Evolutionary conservation across 768 basidiomycete species (phyloP).

Genomic region (Aureoboletus auriporus): DNA sequence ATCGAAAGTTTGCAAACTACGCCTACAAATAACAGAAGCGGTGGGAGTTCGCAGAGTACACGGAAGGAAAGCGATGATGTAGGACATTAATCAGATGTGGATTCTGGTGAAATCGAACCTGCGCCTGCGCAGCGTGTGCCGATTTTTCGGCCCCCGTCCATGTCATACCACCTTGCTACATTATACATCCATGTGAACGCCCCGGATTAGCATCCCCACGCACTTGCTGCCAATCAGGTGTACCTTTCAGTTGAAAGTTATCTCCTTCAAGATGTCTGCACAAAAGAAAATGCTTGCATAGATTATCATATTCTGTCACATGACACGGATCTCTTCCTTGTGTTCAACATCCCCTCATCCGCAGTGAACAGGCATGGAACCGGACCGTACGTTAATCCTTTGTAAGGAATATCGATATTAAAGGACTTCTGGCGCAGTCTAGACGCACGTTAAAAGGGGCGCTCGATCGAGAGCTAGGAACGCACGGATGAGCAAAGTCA

Average conservation of each 20-base stretch:
- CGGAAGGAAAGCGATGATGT: constrained; percentile 6
- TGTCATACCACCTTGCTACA: not conserved
- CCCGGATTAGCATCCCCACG: not conserved
- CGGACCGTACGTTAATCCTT: constrained; percentile 73
- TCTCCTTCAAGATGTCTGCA: not conserved
- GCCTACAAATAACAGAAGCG: constrained; percentile 15
- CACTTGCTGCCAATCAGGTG: not conserved
- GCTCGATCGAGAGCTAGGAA: constrained; percentile 54
- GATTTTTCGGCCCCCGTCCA: not conserved
- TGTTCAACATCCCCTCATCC: constrained; percentile 57
- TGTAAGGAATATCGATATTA: not conserved
- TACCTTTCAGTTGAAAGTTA: not conserved
- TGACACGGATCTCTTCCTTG: constrained; percentile 62
- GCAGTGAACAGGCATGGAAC: constrained; percentile 76
- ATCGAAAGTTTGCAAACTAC: constrained; percentile 25
- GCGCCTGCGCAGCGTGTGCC: not conserved
- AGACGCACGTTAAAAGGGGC: constrained; percentile 62
- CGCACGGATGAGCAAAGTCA: not conserved
- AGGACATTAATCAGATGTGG: not conserved
- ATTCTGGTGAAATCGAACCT: not conserved
- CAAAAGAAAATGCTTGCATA: not conserved
- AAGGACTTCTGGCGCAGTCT: not conserved
- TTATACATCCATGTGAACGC: not conserved
- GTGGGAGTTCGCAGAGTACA: constrained; percentile 11
- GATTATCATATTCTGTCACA: constrained; percentile 1